Percentiles rank a stretch among this genome's conserved stretches.
These are phyloP conservation scores for Camelina neglecta DNA, from an alignment of 345 rosid genomes.

Conservation along the genomic window DNA sequence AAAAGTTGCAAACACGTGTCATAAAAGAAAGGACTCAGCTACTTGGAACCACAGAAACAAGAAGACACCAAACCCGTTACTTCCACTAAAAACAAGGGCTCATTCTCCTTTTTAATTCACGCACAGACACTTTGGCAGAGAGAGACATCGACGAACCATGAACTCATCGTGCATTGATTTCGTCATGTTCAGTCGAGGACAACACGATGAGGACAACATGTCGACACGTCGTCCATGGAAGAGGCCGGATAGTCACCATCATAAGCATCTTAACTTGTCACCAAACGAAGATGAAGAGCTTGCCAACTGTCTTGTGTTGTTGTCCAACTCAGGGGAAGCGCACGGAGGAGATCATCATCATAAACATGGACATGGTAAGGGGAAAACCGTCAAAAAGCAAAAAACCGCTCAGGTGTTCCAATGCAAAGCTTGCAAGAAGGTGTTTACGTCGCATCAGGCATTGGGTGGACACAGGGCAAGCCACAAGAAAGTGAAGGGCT, in stretches of 20 bases:
- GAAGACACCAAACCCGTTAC: constrained; percentile 40
- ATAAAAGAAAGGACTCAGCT: not conserved
- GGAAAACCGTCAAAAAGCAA: constrained; percentile 53
- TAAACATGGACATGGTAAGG: constrained; percentile 37
- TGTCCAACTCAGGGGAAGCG: constrained; percentile 72
- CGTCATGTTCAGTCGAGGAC: constrained; percentile 42
- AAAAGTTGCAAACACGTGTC: constrained; percentile 43
- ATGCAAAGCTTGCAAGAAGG: constrained; percentile 97
- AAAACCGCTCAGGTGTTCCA: constrained; percentile 56
- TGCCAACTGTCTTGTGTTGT: constrained; percentile 88
- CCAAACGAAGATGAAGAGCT: constrained; percentile 91
- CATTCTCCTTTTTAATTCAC: constrained; percentile 40
- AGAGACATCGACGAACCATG: constrained; percentile 22
- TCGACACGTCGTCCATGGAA: constrained; percentile 43
- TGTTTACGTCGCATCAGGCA: constrained; percentile 98
- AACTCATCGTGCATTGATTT: constrained; percentile 47
- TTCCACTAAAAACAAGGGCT: constrained; percentile 47
- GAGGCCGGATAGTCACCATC: constrained; percentile 24
- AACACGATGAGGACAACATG: constrained; percentile 35
- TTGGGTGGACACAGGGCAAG: constrained; percentile 99
- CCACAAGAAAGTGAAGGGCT: constrained; percentile 98
- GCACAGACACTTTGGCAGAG: not conserved
- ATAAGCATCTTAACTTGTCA: constrained; percentile 43
- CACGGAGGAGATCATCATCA: constrained; percentile 36
- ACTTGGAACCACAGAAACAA: constrained; percentile 45